Conservation (phyloP, 768 basidiomycete genomes). For the Brasilioporus rufonigricans region DNA sequence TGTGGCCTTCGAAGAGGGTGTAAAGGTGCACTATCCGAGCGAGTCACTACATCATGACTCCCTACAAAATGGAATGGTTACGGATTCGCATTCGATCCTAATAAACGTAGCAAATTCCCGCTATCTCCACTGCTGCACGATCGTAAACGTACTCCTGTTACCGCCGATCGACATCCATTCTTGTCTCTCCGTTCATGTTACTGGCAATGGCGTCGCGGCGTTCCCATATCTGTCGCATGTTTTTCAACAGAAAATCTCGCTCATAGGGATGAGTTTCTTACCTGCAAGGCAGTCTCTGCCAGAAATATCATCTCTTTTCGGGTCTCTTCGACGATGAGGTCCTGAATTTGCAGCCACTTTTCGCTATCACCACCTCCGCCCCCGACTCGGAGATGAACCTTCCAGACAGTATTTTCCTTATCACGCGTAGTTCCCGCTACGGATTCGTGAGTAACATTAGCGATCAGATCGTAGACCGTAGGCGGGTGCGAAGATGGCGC, state of each 20-base stretch:
- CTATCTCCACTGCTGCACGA: conserved; percentile 28
- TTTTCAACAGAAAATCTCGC: conserved; percentile 13
- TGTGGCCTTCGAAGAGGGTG: conserved; percentile 12
- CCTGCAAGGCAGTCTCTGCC: conserved; percentile 96
- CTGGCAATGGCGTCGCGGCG: conserved; percentile 35
- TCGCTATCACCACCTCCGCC: conserved; percentile 79
- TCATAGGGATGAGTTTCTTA: conserved; percentile 29
- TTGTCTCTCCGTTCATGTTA: conserved; percentile 15
- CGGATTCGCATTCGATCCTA: conserved; percentile 16
- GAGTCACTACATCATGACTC: conserved; percentile 6
- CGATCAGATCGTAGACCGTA: conserved; percentile 88
- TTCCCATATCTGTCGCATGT: conserved; percentile 57
- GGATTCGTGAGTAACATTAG: conserved; percentile 94
- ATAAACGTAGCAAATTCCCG: conserved; percentile 23
- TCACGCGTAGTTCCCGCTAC: conserved; percentile 94
- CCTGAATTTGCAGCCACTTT: conserved; percentile 96
- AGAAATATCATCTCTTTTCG: conserved; percentile 97
- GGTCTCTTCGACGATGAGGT: conserved; percentile 95
- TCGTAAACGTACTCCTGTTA: conserved; percentile 6
- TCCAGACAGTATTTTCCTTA: conserved; percentile 91
- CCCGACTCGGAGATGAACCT: conserved; percentile 78
- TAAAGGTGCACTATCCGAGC: conserved; percentile 12
- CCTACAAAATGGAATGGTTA: conserved; percentile 2
- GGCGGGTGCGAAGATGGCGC: conserved; percentile 54
- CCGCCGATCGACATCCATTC: conserved; percentile 35